Evolutionary conservation across 2,329 filamentous ascomycete species (phyloP), one percentile per base, ranked within the genome.

Genomic region (Seiridium unicorne): DNA sequence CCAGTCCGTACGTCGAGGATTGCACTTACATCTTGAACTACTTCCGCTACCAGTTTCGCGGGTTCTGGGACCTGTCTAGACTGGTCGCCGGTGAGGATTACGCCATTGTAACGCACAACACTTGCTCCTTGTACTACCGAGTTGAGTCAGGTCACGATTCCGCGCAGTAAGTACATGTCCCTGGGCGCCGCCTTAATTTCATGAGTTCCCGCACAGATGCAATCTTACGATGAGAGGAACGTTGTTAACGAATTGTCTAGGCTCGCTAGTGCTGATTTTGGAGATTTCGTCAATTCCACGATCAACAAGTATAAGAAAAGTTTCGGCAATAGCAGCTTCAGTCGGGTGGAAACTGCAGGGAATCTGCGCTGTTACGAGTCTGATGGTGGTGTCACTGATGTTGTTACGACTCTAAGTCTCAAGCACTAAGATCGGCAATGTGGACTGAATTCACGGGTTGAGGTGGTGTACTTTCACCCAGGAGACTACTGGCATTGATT

Each of bases 1-100:
- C 26, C n/a, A 44, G 53, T 9, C 18, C 53, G n/a, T 44, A 55
- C 38, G n/a, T 38, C 53, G 53, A 55, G 36, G 53, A 55, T 35
- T 55, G 53, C 38, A 35, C 18, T 44, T 55, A 44, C 36, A 55
- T 55, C 40, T 18, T 38, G n/a, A 55, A 38, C 8, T 55, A 44
- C n/a, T 32, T 40, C n/a, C 38, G 18, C 9, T 8, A 8, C 13
- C 34, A 55, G 18, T 32, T 8, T 44, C 26, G 44, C 3, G 40
- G 53, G 53, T 35, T 55, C 5, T 55, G 35, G 36, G 34, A 55
- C 36, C 26, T 55, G 8, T 5, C 42, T 13, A 26, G 36, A 13
- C 53, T 55, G 36, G 38, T 31, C 7, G 36, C 36, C 5, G 40
- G 40, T 13, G 18, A 40, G 7, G 36, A 44, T 3, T 44, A 44